Evolutionary conservation across 345 rosid genomes (phyloP).

Genomic region (Noccaea bulbosa): DNA sequence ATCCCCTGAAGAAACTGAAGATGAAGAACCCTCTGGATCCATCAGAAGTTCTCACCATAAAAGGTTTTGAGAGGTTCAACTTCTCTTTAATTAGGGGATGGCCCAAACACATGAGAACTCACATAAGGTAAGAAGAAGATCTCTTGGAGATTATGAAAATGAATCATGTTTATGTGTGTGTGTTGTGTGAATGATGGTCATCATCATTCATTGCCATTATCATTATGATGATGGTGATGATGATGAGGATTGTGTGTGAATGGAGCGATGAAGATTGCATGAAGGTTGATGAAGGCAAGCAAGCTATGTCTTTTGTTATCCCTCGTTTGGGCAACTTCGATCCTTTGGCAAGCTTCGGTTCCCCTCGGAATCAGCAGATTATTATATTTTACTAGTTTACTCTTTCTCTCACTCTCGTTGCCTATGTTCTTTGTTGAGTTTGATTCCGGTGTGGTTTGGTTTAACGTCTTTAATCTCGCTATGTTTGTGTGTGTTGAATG

Average conservation of each 20-base stretch:
- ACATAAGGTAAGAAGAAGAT: conserved; percentile 35
- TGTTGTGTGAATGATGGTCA: conserved; percentile 38
- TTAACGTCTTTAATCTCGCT: conserved; percentile 23
- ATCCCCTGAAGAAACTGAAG: conserved; percentile 37
- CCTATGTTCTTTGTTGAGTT: conserved; percentile 17
- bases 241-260: conserved; percentile 41
- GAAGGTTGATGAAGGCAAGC: conserved; percentile 47
- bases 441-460: conserved; percentile 19
- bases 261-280: conserved; percentile 53
- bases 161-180: conserved; percentile 30
- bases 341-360: conserved; percentile 54
- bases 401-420: background rate
- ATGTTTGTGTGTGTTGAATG: conserved; percentile 12
- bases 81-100: conserved; percentile 39
- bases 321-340: conserved; percentile 51
- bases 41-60: conserved; percentile 34
- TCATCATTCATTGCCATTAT: conserved; percentile 19
- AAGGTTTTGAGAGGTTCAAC: conserved; percentile 29
- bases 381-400: conserved; percentile 22
- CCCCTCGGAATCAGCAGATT: conserved; percentile 55
- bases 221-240: conserved; percentile 31
- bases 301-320: conserved; percentile 41
- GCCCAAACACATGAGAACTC: conserved; percentile 31
- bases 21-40: conserved; percentile 31
- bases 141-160: conserved; percentile 5